Conservation (phyloP, 495 filamentous ascomycete genomes). For the Staphylotrichum longicolle region DNA sequence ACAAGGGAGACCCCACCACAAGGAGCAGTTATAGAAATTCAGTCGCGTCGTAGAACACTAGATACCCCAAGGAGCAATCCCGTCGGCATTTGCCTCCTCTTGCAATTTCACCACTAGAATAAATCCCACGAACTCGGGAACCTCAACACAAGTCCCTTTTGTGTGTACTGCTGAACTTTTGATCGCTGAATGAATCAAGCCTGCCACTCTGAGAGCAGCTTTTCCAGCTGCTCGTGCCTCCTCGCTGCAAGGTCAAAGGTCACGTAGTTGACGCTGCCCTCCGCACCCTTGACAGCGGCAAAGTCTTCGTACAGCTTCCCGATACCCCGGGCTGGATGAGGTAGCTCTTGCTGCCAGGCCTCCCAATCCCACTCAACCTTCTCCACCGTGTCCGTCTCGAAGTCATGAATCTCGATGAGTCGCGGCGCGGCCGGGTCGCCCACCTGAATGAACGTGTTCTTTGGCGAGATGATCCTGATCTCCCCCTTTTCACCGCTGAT, state of each 20-base stretch:
- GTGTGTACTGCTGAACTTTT: too few species aligned
- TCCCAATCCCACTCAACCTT: slow-evolving; percentile 44
- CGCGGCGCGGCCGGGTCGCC: slow-evolving; percentile 32
- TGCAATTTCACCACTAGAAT: too few species aligned
- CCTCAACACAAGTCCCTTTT: too few species aligned
- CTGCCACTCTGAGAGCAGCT: slow-evolving; percentile 24
- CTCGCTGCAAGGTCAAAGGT: slow-evolving; percentile 45
- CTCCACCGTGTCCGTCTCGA: slow-evolving; percentile 41
- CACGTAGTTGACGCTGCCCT: slow-evolving; percentile 23
- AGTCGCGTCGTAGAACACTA: slow-evolving; percentile 2
- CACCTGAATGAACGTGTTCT: slow-evolving; percentile 38
- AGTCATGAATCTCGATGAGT: slow-evolving; percentile 46
- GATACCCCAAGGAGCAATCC: slow-evolving; percentile 2
- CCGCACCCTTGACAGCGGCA: slow-evolving; percentile 27
- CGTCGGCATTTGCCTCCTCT: too few species aligned
- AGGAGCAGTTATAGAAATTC: slow-evolving; percentile 3
- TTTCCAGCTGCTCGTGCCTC: slow-evolving; percentile 42
- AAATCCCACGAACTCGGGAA: too few species aligned
- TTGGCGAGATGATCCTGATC: slow-evolving; percentile 44
- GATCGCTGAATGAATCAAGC: background rate
- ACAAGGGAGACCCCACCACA: background rate
- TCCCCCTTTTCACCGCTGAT: slow-evolving; percentile 57
- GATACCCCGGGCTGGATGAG: slow-evolving; percentile 41
- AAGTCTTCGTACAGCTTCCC: slow-evolving; percentile 52
- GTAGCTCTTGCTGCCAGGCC: slow-evolving; percentile 41